phyloP scores from a whole-genome alignment of 2,329 filamentous ascomycete species.

The Ramularia collo-cygni region DNA sequence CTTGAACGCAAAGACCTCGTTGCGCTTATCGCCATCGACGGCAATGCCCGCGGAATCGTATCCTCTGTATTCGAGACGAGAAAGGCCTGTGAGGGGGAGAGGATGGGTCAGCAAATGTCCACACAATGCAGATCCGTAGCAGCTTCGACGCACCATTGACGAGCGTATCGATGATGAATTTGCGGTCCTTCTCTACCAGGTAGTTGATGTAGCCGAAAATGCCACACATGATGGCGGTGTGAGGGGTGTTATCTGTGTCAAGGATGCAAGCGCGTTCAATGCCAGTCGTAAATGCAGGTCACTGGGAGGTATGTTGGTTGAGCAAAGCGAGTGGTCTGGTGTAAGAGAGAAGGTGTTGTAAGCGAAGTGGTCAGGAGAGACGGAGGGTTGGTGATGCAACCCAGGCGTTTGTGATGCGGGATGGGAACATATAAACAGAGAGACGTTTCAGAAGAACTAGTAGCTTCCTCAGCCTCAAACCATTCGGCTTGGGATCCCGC shows the following conservation, averaged over 20 bases:
- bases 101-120: slow-evolving; percentile 2
- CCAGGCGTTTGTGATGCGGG: no score
- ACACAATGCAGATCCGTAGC: not conserved
- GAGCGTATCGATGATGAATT: slow-evolving; percentile 90
- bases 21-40: slow-evolving; percentile 97
- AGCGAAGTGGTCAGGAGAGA: not conserved
- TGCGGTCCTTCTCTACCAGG: slow-evolving; percentile 96
- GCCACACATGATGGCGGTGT: slow-evolving; percentile 38
- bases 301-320: no score
- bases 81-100: slow-evolving; percentile 58
- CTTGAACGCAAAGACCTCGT: slow-evolving; percentile 95
- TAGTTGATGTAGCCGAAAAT: slow-evolving; percentile 99
- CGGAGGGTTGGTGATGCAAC: slow-evolving; percentile 22
- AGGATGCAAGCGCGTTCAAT: slow-evolving; percentile 3
- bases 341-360: slow-evolving; percentile 1
- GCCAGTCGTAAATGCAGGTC: slow-evolving; percentile 5
- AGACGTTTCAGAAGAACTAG: no score
- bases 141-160: slow-evolving; percentile 69
- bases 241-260: slow-evolving; percentile 1
- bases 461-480: no score
- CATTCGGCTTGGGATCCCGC: no score
- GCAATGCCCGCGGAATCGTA: slow-evolving; percentile 97
- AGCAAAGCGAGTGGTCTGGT: slow-evolving; percentile 3
- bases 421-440: no score
- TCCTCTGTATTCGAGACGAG: slow-evolving; percentile 94